Evolutionary conservation across 495 filamentous ascomycete genomes (phyloP).

Genomic region (Trichoderma reesei): DNA sequence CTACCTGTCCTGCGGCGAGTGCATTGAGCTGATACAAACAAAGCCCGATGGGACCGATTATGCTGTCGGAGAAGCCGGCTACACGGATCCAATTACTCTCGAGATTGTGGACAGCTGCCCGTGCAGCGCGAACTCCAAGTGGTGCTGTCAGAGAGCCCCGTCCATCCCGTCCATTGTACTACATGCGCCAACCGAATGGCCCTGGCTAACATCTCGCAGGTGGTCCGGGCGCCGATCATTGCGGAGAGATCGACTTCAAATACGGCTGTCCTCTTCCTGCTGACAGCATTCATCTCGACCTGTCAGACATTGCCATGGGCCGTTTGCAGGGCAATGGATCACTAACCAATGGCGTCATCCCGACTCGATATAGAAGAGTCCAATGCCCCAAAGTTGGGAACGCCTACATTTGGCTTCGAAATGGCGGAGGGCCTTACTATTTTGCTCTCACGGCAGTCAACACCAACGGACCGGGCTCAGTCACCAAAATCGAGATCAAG

Average conservation of each 20-base stretch:
- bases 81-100: neutral
- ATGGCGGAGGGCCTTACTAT: constrained; percentile 1
- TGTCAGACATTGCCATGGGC: constrained; percentile 1
- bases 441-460: neutral
- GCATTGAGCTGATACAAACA: neutral
- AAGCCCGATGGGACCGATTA: neutral
- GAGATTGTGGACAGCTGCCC: constrained; percentile 3
- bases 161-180: too few species aligned
- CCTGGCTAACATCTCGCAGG: neutral
- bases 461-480: neutral
- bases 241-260: constrained; percentile 3
- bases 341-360: neutral
- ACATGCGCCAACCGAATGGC: neutral
- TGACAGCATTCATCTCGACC: neutral
- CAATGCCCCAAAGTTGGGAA: neutral
- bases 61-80: neutral
- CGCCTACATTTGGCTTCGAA: neutral
- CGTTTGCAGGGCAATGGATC: neutral
- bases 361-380: neutral
- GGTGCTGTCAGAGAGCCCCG: neutral
- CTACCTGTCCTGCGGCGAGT: constrained; percentile 1
- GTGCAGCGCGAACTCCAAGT: neutral
- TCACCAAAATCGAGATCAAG: neutral
- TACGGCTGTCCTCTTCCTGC: constrained; percentile 1
- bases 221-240: neutral